phyloP scores from a whole-genome alignment of 2,329 filamentous ascomycete genomes.

The Colletotrichum sp. region DNA sequence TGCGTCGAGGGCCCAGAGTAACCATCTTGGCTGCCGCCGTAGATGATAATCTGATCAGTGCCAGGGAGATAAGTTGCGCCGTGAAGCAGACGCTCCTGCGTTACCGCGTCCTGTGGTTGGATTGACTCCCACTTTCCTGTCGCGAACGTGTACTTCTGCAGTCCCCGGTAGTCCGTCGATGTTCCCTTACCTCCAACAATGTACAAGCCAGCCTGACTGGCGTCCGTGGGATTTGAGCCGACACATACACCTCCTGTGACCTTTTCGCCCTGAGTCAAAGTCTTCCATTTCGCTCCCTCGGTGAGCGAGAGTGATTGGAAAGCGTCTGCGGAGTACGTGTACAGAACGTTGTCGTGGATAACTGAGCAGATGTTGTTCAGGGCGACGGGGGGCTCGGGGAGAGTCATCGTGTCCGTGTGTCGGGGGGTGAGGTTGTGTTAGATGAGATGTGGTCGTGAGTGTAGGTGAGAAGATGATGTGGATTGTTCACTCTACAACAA shows the following conservation, averaged over 20 bases:
- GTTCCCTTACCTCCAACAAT: conserved; percentile 76
- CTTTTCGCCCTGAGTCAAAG: conserved; percentile 67
- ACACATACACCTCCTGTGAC: conserved; percentile 83
- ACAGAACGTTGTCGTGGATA: conserved; percentile 81
- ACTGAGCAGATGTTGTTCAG: conserved; percentile 82
- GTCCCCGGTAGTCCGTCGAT: conserved; percentile 66
- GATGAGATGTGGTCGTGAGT: neutral
- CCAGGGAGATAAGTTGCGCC: conserved; percentile 75
- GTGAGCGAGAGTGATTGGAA: conserved; percentile 77
- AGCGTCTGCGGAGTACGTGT: conserved; percentile 76
- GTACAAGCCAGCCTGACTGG: conserved; percentile 69
- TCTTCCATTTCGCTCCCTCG: conserved; percentile 74
- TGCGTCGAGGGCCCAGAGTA: conserved; percentile 65
- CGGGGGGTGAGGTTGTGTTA: neutral
- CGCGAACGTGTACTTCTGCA: conserved; percentile 71
- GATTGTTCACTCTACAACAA: conserved; percentile 9
- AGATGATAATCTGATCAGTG: conserved; percentile 77
- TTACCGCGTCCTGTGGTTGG: conserved; percentile 49
- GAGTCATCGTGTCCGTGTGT: conserved; percentile 61
- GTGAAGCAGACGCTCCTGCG: conserved; percentile 76
- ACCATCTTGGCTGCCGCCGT: conserved; percentile 74
- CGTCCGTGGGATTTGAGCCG: conserved; percentile 65
- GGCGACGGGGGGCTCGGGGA: conserved; percentile 71
- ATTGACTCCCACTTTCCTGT: conserved; percentile 59
- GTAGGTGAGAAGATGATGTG: neutral